Evolutionary conservation across 164 flowering plant species (phyloP).

Genomic region (Tinospora cordifolia): DNA sequence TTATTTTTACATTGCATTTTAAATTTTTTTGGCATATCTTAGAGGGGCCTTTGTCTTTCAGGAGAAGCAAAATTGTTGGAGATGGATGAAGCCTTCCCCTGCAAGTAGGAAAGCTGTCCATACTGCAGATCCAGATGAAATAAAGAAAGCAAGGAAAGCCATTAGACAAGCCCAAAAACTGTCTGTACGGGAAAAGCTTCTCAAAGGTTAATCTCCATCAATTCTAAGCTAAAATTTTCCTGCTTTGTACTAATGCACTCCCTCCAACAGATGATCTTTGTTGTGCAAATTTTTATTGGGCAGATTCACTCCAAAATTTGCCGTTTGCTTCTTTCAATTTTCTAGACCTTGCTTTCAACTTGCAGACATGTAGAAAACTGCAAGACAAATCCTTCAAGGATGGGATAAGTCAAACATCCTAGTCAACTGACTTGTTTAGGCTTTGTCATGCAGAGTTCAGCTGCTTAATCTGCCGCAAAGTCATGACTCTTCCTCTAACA

Average conservation of each 20-base stretch:
- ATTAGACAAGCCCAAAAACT: slow-evolving; percentile 19
- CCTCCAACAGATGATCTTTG: neutral
- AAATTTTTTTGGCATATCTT: too few species aligned
- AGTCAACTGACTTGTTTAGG: neutral
- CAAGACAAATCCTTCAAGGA: neutral
- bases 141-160: slow-evolving; percentile 19
- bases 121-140: slow-evolving; percentile 19
- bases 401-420: neutral
- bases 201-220: slow-evolving; percentile 43
- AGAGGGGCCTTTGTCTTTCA: slow-evolving; percentile 13
- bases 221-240: neutral
- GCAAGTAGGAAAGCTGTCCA: slow-evolving; percentile 30
- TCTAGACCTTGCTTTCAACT: neutral
- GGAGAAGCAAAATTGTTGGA: slow-evolving; percentile 57
- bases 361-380: neutral
- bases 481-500: slow-evolving; percentile 66
- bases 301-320: neutral
- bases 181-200: slow-evolving; percentile 35
- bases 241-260: neutral
- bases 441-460: slow-evolving; percentile 49
- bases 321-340: neutral
- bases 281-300: neutral
- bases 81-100: slow-evolving; percentile 72
- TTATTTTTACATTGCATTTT: neutral
- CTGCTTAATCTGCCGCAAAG: slow-evolving; percentile 60